These are phyloP conservation scores for Aspergillus baeticus DNA, from an alignment of 495 filamentous ascomycete genomes.

Conservation along the genomic window DNA sequence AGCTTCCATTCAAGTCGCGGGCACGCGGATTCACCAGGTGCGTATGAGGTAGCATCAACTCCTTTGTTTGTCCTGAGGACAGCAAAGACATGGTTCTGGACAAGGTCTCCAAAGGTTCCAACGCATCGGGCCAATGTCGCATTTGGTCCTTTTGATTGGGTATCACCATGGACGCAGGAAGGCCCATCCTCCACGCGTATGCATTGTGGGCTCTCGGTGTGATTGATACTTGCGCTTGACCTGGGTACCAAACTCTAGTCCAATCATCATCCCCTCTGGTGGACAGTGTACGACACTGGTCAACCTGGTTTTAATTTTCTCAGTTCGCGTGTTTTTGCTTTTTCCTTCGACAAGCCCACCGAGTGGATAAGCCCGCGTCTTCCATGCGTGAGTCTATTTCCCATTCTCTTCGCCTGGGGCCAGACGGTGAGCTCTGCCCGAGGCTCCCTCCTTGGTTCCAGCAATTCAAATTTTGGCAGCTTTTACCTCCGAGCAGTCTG, in stretches of 20 bases:
- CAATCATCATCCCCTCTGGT: slow-evolving; percentile 12
- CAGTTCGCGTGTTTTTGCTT: slow-evolving; percentile 14
- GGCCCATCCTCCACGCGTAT: not conserved
- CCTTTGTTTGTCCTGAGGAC: not conserved
- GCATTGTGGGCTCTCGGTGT: not conserved
- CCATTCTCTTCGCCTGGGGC: slow-evolving; percentile 6
- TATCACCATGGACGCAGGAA: not conserved
- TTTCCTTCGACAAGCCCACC: slow-evolving; percentile 3
- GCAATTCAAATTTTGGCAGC: slow-evolving; percentile 12
- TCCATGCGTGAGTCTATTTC: slow-evolving; percentile 24
- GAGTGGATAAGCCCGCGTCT: slow-evolving; percentile 21
- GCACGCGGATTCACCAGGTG: not conserved
- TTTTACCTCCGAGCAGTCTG: slow-evolving; percentile 10
- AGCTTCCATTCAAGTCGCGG: not conserved
- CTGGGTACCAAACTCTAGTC: not conserved
- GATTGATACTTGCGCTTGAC: not conserved
- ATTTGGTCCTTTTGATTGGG: slow-evolving; percentile 6
- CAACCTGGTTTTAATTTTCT: not conserved
- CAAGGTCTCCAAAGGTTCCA: slow-evolving; percentile 5
- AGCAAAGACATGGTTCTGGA: not conserved
- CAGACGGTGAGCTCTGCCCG: slow-evolving; percentile 11
- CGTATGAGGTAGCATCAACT: not conserved
- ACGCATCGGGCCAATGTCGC: slow-evolving; percentile 3
- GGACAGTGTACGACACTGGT: slow-evolving; percentile 10
- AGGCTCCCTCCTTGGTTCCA: slow-evolving; percentile 1